A percentile compares a stretch with the other conserved stretches of the same genome.
Conservation (phyloP, 1,139 yeast species). For the Blastobotrys serpentis region DNA sequence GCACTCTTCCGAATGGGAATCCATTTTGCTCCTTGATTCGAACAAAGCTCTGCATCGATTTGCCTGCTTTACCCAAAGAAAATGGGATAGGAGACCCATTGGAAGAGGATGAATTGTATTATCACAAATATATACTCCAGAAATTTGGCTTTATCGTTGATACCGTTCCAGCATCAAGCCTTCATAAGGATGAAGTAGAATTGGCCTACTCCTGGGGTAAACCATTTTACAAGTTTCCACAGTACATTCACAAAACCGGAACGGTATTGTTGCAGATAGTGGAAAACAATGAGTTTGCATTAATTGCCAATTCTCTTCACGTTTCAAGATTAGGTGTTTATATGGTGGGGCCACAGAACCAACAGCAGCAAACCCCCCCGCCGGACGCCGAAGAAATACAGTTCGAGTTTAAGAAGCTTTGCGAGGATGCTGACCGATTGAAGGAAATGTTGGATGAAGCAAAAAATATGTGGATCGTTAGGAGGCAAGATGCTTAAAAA, state of each 20-base stretch:
- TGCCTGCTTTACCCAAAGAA: slow-evolving; percentile 1
- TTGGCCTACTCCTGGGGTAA: slow-evolving; percentile 87
- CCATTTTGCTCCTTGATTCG: slow-evolving; percentile 89
- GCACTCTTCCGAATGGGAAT: slow-evolving; percentile 68
- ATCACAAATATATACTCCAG: slow-evolving; percentile 60
- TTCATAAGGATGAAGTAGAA: slow-evolving; percentile 41
- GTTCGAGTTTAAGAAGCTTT: slow-evolving; percentile 62
- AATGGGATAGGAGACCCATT: slow-evolving; percentile 30
- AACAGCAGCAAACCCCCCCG: slow-evolving; percentile 10
- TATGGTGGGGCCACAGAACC: slow-evolving; percentile 14
- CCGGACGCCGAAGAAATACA: slow-evolving; percentile 59
- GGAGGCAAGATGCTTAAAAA: slow-evolving; percentile 12
- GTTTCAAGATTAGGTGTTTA: slow-evolving; percentile 31
- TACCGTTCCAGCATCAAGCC: slow-evolving; percentile 55
- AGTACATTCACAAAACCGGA: slow-evolving; percentile 87
- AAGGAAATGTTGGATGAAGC: slow-evolving; percentile 56
- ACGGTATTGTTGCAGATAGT: slow-evolving; percentile 85
- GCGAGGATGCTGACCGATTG: slow-evolving; percentile 52
- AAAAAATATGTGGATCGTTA: slow-evolving; percentile 18
- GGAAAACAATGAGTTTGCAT: slow-evolving; percentile 73
- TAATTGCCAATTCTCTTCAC: slow-evolving; percentile 43
- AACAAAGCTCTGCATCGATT: slow-evolving; percentile 22
- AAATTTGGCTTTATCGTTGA: slow-evolving; percentile 76
- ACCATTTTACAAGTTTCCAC: slow-evolving; percentile 78
- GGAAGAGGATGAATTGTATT: slow-evolving; percentile 54